Percentiles rank a stretch among this genome's conserved stretches.
phyloP scores from a whole-genome alignment of 306 rosid genomes.

The Prunus campanulata region DNA sequence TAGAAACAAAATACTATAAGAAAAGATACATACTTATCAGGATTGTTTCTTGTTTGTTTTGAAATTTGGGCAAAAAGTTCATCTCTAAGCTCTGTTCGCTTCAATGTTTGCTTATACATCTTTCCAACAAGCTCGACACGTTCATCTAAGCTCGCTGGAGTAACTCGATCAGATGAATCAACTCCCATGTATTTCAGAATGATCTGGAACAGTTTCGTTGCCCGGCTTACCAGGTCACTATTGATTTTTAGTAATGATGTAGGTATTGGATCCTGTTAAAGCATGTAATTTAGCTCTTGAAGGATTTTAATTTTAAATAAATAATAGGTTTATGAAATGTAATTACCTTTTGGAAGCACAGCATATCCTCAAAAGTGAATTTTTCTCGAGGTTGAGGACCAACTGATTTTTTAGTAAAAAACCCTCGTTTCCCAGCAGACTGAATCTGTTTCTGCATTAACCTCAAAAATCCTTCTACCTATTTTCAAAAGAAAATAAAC shows the following conservation, averaged over 20 bases:
- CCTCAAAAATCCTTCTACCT: conserved; percentile 94
- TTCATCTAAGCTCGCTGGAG: conserved; percentile 70
- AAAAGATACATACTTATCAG: conserved; percentile 60
- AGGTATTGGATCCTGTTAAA: conserved; percentile 81
- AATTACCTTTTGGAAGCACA: conserved; percentile 90
- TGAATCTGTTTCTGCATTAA: conserved; percentile 94
- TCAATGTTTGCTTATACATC: conserved; percentile 84
- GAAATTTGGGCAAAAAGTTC: conserved; percentile 91
- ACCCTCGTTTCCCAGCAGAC: conserved; percentile 92
- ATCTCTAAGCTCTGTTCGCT: conserved; percentile 88
- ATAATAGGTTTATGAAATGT: not conserved
- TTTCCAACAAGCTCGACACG: conserved; percentile 78
- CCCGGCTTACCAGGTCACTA: conserved; percentile 78
- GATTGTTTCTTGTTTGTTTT: conserved; percentile 91
- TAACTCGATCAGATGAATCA: conserved; percentile 71
- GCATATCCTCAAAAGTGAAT: conserved; percentile 89
- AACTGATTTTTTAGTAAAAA: conserved; percentile 74
- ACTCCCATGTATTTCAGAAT: conserved; percentile 90
- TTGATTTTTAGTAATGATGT: conserved; percentile 79
- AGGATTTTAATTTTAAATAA: not conserved
- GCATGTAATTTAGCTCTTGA: conserved; percentile 15
- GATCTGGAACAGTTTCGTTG: conserved; percentile 76
- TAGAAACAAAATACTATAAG: not conserved
- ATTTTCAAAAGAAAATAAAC: conserved; percentile 13
- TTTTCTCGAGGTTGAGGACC: conserved; percentile 75